These are phyloP conservation scores for Didymella pomorum DNA, from an alignment of 2,329 filamentous ascomycete species.

Conservation along the genomic window DNA sequence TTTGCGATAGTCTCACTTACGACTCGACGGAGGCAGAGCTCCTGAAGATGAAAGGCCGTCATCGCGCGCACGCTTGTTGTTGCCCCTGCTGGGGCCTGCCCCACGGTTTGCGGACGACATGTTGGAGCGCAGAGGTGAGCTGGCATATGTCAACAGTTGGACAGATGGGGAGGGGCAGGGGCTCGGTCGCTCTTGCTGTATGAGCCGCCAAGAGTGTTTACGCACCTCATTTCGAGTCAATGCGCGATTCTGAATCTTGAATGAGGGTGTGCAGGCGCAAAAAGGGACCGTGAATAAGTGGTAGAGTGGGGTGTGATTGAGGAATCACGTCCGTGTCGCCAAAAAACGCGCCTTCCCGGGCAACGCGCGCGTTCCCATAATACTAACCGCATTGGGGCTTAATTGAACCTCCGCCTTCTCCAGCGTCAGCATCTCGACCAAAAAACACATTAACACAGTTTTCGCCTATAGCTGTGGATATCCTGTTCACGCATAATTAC, in stretches of 20 bases:
- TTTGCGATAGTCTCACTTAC: conserved; percentile 55
- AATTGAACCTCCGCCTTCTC: conserved; percentile 8
- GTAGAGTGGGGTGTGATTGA: conserved; percentile 17
- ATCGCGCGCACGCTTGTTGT: conserved; percentile 73
- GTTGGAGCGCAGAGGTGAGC: conserved; percentile 82
- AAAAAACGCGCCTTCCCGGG: conserved; percentile 13
- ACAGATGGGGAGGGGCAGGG: conserved; percentile 31
- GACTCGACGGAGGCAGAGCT: conserved; percentile 68
- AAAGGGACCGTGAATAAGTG: conserved; percentile 16
- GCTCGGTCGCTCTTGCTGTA: conserved; percentile 16
- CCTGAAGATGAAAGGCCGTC: conserved; percentile 65
- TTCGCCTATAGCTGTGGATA: neutral
- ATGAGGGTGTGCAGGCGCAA: conserved; percentile 12
- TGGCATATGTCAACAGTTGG: conserved; percentile 51
- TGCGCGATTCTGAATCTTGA: conserved; percentile 9
- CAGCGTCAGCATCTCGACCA: conserved; percentile 13
- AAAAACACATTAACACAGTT: neutral
- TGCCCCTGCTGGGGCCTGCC: conserved; percentile 59
- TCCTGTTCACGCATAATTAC: neutral
- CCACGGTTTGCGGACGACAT: conserved; percentile 86
- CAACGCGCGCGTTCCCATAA: conserved; percentile 26
- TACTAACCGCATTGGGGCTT: conserved; percentile 15
- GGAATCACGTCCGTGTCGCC: conserved; percentile 13
- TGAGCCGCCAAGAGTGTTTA: conserved; percentile 4
- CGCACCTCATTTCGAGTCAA: conserved; percentile 35